Conservation (phyloP, 768 basidiomycete genomes). For the Termitomyces sp. region DNA sequence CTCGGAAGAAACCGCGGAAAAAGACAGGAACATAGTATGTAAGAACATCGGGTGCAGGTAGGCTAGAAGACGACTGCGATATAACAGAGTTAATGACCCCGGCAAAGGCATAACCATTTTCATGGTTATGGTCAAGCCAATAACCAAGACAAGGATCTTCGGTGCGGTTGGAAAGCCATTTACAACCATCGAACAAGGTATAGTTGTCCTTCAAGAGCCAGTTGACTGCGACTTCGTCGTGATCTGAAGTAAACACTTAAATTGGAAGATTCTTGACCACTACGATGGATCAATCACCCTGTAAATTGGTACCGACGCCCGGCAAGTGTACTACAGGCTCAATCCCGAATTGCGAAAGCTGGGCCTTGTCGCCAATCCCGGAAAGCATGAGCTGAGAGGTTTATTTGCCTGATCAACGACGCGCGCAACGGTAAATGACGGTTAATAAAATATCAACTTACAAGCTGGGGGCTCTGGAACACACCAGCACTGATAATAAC, state of each 20-base stretch:
- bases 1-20: constrained; percentile 24
- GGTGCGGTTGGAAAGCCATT: constrained; percentile 19
- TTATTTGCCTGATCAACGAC: background rate
- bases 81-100: constrained; percentile 19
- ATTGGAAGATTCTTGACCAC: background rate
- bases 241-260: constrained; percentile 15
- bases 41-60: constrained; percentile 21
- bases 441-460: constrained; percentile 5
- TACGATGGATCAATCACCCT: constrained; percentile 17
- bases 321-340: constrained; percentile 24
- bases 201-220: constrained; percentile 25
- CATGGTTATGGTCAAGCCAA: constrained; percentile 18
- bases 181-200: constrained; percentile 22
- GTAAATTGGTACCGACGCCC: constrained; percentile 32
- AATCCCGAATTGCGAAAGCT: constrained; percentile 22
- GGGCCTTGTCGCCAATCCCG: constrained; percentile 26
- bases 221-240: constrained; percentile 25
- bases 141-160: constrained; percentile 24
- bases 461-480: constrained; percentile 25
- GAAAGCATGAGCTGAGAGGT: constrained; percentile 26
- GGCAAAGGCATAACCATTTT: constrained; percentile 23
- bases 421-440: too few species aligned
- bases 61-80: constrained; percentile 17
- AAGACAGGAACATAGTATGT: constrained; percentile 21
- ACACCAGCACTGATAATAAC: constrained; percentile 24